Evolutionary conservation across 805 yeast species (phyloP).

Genomic region (Candida palmyrensis): DNA sequence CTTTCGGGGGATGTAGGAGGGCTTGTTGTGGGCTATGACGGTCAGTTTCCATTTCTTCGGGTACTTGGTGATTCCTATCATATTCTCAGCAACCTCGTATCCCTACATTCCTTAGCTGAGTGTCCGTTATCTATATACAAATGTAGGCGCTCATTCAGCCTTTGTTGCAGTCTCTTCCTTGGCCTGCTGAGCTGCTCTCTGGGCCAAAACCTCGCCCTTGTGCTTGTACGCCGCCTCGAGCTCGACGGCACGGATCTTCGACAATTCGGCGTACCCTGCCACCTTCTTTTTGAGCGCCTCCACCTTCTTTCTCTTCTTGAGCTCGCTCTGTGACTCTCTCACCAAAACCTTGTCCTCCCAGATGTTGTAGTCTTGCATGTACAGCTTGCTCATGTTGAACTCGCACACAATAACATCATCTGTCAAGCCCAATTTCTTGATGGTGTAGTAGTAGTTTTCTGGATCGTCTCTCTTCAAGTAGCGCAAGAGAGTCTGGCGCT

Average conservation of each 20-base stretch:
- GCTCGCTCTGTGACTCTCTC: constrained; percentile 36
- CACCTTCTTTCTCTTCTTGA: constrained; percentile 23
- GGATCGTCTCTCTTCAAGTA: constrained; percentile 81
- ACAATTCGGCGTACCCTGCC: constrained; percentile 31
- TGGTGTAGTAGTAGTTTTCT: constrained; percentile 76
- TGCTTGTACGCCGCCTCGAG: constrained; percentile 5
- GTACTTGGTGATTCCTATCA: too few relatives aligned
- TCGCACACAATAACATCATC: constrained; percentile 76
- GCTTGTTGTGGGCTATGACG: too few relatives aligned
- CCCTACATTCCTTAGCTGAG: background rate
- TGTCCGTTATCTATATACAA: background rate
- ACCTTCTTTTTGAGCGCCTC: constrained; percentile 36
- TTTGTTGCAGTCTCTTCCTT: background rate
- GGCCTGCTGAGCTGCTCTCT: constrained; percentile 1
- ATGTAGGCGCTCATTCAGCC: background rate
- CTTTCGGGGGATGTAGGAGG: too few relatives aligned
- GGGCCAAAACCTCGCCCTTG: constrained; percentile 3
- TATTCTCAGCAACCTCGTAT: background rate
- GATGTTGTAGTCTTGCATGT: constrained; percentile 71
- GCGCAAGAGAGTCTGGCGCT: constrained; percentile 76
- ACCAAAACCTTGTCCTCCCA: constrained; percentile 72
- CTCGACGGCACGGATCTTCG: constrained; percentile 28
- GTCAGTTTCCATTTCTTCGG: too few relatives aligned
- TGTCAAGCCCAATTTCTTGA: constrained; percentile 81
- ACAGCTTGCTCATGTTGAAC: constrained; percentile 73